Base-by-base conservation (phyloP, 2,329 filamentous ascomycete species). In the Aspergillus novofumigatus region DNA sequence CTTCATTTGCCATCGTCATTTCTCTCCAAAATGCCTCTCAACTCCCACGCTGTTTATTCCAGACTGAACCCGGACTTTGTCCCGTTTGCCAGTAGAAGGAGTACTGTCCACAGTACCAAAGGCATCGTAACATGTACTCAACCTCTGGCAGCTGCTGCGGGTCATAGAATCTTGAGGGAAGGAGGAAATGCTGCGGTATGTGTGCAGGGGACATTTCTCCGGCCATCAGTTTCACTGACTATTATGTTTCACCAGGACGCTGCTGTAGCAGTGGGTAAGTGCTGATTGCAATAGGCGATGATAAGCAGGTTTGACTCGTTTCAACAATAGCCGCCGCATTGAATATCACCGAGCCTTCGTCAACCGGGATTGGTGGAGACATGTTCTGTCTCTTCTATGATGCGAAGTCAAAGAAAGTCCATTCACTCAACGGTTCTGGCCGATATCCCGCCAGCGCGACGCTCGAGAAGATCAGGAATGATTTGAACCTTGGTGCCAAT, bases 301-400 rank as follows among this genome's bases (percentile, higher is more conserved):
- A 23, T 17, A 26, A 50, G 5, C 5, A 41, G 20, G 41, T 41
- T 60, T 65, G 51, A 65, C 61, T 6, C 8, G 2, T 52, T 59
- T 32, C 29, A 42, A 21, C 26, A 54, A 53, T 48, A 91, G 93
- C 94, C 48, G 94, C 94, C 32, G 92, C 87, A 4, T 81, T 99
- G 56, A 97, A 97, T 75, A 84, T 97, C 70, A 96, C 93, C 0
- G 94, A 99, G 71, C 94, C 94, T 7, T 86, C 87, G 58, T 94
- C 90, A 5, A 97, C 94, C 0, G 94, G 94, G 44, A 97, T 99
- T 59, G 94, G 94, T 56, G 94, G 94, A 61, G 94, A 99, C 76
- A 92, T 96, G 86, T 99, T 97, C 77, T 92, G 92, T 73, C 84
- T 97, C 38, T 97, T 86, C 80, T 97, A 93, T 78, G 85, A 95